These are phyloP conservation scores for Fusarium sp. DNA, from an alignment of 2,329 filamentous ascomycete genomes.

Conservation along the genomic window DNA sequence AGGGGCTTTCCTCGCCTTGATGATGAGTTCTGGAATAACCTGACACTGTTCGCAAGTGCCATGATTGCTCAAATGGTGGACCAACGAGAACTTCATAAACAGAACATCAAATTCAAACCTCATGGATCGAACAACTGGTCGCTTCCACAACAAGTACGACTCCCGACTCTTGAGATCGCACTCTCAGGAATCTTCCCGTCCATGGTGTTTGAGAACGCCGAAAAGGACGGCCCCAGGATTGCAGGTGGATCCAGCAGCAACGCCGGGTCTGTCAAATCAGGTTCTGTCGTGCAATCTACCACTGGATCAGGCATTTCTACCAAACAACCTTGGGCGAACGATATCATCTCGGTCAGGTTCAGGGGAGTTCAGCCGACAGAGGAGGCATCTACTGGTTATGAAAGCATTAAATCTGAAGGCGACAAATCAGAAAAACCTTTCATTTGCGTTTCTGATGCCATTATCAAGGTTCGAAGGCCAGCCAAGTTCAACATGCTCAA, in stretches of 20 bases:
- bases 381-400: slow-evolving; percentile 21
- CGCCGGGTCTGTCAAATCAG: slow-evolving; percentile 34
- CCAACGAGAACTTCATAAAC: slow-evolving; percentile 59
- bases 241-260: slow-evolving; percentile 9
- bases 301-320: slow-evolving; percentile 32
- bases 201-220: slow-evolving; percentile 46
- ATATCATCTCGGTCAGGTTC: slow-evolving; percentile 70
- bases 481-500: slow-evolving; percentile 66
- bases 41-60: slow-evolving; percentile 62
- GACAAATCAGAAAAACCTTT: slow-evolving; percentile 41
- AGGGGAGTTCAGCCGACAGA: slow-evolving; percentile 54
- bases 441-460: slow-evolving; percentile 61
- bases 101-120: slow-evolving; percentile 55
- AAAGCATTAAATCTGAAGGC: slow-evolving; percentile 11
- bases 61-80: slow-evolving; percentile 64
- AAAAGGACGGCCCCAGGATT: slow-evolving; percentile 28
- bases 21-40: slow-evolving; percentile 63
- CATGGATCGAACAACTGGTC: slow-evolving; percentile 52
- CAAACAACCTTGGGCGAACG: slow-evolving; percentile 65
- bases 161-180: slow-evolving; percentile 62
- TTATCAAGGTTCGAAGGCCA: slow-evolving; percentile 65
- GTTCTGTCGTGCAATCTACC: slow-evolving; percentile 40
- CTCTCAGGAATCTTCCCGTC: slow-evolving; percentile 59
- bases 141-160: slow-evolving; percentile 56
- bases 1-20: slow-evolving; percentile 58